phyloP scores from a whole-genome alignment of 371 early-diverging fungal species.

The Mucor indicus region DNA sequence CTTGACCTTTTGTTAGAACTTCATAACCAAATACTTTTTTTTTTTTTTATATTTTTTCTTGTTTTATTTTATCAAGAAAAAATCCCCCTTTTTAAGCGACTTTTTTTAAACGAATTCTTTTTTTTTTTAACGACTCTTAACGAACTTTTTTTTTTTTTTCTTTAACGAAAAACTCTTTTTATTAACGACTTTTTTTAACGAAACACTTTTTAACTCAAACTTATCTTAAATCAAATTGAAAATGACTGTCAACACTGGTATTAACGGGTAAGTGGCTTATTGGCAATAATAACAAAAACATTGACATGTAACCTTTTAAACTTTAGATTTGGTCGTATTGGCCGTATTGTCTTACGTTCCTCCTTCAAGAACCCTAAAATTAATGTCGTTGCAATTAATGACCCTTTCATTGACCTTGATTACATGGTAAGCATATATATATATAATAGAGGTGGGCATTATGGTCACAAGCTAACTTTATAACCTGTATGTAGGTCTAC shows the following conservation, averaged over 20 bases:
- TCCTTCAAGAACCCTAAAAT: constrained; percentile 74
- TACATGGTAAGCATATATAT: constrained; percentile 69
- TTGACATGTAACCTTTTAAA: too few relatives aligned
- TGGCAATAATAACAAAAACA: too few relatives aligned
- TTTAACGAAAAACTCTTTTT: constrained; percentile 16
- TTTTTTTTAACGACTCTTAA: constrained; percentile 9
- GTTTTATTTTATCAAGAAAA: constrained; percentile 11
- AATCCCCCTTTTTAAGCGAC: constrained; percentile 3
- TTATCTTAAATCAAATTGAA: too few relatives aligned
- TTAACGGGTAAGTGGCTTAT: too few relatives aligned
- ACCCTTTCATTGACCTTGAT: constrained; percentile 95
- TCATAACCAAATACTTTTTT: constrained; percentile 18
- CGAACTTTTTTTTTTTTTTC: constrained; percentile 6
- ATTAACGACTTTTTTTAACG: constrained; percentile 10
- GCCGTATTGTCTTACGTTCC: constrained; percentile 97
- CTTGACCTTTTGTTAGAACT: neutral
- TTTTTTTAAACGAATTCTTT: constrained; percentile 9
- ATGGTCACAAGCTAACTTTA: constrained; percentile 20
- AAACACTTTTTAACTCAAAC: constrained; percentile 1
- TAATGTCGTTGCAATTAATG: constrained; percentile 95
- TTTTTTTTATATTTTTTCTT: constrained; percentile 16
- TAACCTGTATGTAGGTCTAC: constrained; percentile 80
- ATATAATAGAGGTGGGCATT: neutral
- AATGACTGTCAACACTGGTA: neutral
- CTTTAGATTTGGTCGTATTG: constrained; percentile 98